These are phyloP conservation scores for Microdochium bolleyi DNA, from an alignment of 2,329 filamentous ascomycete genomes.

Conservation along the genomic window DNA sequence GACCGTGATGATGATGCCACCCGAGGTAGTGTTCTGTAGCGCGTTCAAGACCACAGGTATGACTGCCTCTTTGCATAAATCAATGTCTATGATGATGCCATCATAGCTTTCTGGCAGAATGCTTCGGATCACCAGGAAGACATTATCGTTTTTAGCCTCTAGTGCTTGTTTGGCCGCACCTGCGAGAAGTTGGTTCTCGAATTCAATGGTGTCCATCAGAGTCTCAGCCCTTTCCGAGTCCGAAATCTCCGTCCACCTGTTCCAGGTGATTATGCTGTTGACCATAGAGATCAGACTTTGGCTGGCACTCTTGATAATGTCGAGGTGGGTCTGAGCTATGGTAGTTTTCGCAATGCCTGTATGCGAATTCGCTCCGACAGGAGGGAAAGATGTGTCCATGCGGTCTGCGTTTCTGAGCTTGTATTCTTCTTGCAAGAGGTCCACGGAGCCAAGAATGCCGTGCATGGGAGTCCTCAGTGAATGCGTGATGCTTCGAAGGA, in stretches of 20 bases:
- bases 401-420: constrained; percentile 11
- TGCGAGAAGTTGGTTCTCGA: constrained; percentile 22
- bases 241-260: constrained; percentile 27
- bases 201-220: constrained; percentile 5
- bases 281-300: constrained; percentile 33
- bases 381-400: too few species aligned
- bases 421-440: constrained; percentile 32
- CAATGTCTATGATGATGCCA: too few species aligned
- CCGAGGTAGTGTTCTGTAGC: too few species aligned
- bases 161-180: constrained; percentile 18
- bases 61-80: too few species aligned
- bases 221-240: constrained; percentile 19
- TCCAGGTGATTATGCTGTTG: constrained; percentile 33
- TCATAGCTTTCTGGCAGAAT: too few species aligned
- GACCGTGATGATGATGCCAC: too few species aligned
- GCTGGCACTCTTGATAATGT: constrained; percentile 25
- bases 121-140: too few species aligned
- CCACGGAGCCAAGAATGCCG: constrained; percentile 23
- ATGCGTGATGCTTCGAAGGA: constrained; percentile 27
- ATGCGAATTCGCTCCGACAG: too few species aligned
- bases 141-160: too few species aligned
- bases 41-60: too few species aligned
- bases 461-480: constrained; percentile 30
- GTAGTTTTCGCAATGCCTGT: too few species aligned
- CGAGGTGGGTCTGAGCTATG: too few species aligned